Evolutionary conservation across 2,329 filamentous ascomycete species (phyloP), one percentile per base, ranked within the genome.

Genomic region (Colletotrichum sp.): DNA sequence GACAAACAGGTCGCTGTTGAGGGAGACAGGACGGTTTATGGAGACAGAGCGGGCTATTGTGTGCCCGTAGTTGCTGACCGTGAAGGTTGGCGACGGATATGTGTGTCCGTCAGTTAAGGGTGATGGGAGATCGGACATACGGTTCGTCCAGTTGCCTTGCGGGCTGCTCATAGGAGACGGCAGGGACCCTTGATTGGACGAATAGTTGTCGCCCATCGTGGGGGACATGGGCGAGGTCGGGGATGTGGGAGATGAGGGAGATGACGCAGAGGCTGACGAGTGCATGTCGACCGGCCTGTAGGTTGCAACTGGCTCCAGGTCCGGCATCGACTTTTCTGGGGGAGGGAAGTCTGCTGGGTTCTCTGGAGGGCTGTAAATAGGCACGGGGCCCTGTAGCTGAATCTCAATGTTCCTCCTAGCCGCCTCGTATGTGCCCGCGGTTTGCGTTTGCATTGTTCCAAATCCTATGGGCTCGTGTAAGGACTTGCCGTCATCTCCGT

Each of bases 111-210:
- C 36, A 28, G 80, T 81, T 77, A 87, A 83, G 1, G 89, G 87
- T 12, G 89, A 89, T 5, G 87, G 85, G 2, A 86, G 78, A 10
- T 87, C 85, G 13, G 81, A 78, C 15, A 82, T 79, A 28, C 83
- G 83, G 59, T 81, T 85, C 24, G 82, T 83, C 84, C 86, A 86
- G 34, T 89, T 88, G 44, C 82, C 83, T n/a, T 84, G 84, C 9
- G 88, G 86, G 13, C 87, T 89, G 13, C 87, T 89, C 74, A 90
- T 80, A 0, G 89, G 89, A 10, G 89, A 90, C 9, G 88, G 88
- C 10, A 89, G 82, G 6, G 85, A 85, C 28, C 83, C 82, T 6
- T 85, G 84, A 13, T 87, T 80, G 1, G 86, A 85, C 71, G 84
- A 86, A 67, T 81, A 83, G 76, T 83, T 79, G 28, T 81, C 84